Evolutionary conservation across 345 rosid species (phyloP).

Genomic region (Eucalyptus tenuipes): DNA sequence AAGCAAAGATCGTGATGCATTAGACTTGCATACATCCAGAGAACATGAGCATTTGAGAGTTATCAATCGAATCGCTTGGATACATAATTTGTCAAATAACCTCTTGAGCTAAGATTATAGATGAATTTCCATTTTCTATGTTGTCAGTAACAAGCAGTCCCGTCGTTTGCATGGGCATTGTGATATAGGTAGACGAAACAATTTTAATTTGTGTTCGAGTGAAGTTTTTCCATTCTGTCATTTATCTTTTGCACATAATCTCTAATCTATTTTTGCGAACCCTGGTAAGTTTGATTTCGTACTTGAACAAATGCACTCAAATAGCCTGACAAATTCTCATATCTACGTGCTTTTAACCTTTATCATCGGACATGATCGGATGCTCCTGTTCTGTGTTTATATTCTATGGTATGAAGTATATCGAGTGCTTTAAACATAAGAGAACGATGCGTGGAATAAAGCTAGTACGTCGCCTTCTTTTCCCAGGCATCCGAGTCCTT

Average conservation of each 20-base stretch:
- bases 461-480: background rate
- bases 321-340: background rate
- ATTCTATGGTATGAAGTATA: background rate
- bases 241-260: background rate
- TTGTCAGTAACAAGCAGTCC: background rate
- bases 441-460: background rate
- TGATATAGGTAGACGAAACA: background rate
- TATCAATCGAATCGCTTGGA: background rate
- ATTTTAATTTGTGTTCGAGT: background rate
- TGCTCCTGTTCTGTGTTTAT: background rate
- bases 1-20: background rate
- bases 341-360: background rate
- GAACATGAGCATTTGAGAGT: background rate
- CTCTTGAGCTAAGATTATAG: background rate
- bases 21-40: background rate
- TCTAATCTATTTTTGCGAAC: background rate
- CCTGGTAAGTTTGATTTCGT: background rate
- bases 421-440: background rate
- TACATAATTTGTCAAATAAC: background rate
- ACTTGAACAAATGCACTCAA: background rate
- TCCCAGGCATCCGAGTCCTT: background rate
- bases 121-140: background rate
- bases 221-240: background rate
- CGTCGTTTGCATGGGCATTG: fast-evolving
- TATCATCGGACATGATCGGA: background rate